Conservation (phyloP, 1,139 yeast genomes). For the Pichia sp. region DNA sequence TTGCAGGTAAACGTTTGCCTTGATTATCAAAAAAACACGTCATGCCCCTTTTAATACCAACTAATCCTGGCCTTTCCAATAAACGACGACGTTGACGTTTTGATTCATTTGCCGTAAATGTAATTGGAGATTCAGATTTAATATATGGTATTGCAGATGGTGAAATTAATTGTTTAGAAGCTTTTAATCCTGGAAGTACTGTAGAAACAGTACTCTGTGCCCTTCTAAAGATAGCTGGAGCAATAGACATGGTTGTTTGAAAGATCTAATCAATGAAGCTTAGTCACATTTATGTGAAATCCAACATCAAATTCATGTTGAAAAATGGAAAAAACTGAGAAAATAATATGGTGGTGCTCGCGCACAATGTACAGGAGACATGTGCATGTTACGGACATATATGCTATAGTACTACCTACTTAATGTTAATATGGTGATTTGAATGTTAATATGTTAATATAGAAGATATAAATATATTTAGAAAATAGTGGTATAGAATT, state of each 20-base stretch:
- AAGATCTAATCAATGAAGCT: too few relatives aligned
- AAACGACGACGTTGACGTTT: slow-evolving; percentile 61
- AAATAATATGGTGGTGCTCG: not conserved
- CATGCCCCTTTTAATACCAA: slow-evolving; percentile 87
- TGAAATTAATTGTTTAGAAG: slow-evolving; percentile 24
- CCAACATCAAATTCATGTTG: not conserved
- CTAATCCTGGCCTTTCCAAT: slow-evolving; percentile 72
- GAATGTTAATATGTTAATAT: too few relatives aligned
- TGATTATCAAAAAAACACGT: slow-evolving; percentile 68
- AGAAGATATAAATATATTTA: not conserved
- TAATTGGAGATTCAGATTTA: slow-evolving; percentile 37
- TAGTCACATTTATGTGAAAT: not conserved
- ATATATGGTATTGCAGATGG: slow-evolving; percentile 48
- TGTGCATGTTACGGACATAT: not conserved
- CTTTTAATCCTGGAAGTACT: slow-evolving; percentile 3
- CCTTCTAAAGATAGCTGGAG: slow-evolving; percentile 5
- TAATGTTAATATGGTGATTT: not conserved
- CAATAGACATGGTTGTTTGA: slow-evolving; percentile 1
- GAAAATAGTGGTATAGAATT: not conserved
- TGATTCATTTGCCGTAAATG: slow-evolving; percentile 50
- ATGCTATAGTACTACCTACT: too few relatives aligned
- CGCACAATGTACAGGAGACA: not conserved
- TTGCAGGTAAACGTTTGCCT: slow-evolving; percentile 71
- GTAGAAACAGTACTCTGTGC: slow-evolving; percentile 7
- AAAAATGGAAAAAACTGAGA: not conserved